phyloP scores from a whole-genome alignment of 768 basidiomycete species.

The Paxillus rubicundulus region DNA sequence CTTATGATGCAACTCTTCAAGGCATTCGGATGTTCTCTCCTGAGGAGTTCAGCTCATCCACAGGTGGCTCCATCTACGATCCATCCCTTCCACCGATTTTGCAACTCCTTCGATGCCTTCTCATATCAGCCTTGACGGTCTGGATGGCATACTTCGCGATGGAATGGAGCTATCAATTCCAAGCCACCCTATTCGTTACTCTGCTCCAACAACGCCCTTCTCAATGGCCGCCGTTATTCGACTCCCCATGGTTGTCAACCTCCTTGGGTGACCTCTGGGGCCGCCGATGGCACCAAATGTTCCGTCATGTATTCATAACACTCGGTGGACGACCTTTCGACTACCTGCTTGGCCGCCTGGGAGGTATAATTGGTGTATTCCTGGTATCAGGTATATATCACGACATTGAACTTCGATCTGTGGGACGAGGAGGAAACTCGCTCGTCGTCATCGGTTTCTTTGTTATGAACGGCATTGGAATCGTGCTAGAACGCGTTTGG shows the following conservation, averaged over 20 bases:
- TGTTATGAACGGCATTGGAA: slow-evolving; percentile 50
- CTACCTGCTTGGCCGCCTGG: slow-evolving; percentile 46
- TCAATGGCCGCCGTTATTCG: slow-evolving; percentile 64
- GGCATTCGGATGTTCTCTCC: slow-evolving; percentile 33
- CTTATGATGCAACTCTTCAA: slow-evolving; percentile 14
- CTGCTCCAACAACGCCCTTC: slow-evolving; percentile 46
- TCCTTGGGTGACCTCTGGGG: slow-evolving; percentile 65
- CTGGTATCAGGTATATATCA: slow-evolving; percentile 60
- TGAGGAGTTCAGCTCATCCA: slow-evolving; percentile 32
- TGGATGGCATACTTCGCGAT: slow-evolving; percentile 46
- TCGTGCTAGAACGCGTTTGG: slow-evolving; percentile 49
- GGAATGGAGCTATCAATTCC: slow-evolving; percentile 39
- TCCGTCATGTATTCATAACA: slow-evolving; percentile 52
- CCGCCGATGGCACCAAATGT: slow-evolving; percentile 63
- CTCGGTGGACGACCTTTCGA: slow-evolving; percentile 46
- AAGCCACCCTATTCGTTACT: slow-evolving; percentile 43
- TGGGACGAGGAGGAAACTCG: slow-evolving; percentile 51
- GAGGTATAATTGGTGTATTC: slow-evolving; percentile 56
- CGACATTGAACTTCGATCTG: slow-evolving; percentile 50
- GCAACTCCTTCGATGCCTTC: slow-evolving; percentile 38
- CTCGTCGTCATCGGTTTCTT: slow-evolving; percentile 47
- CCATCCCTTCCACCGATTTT: slow-evolving; percentile 30
- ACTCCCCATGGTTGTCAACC: slow-evolving; percentile 52
- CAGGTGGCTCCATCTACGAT: slow-evolving; percentile 38
- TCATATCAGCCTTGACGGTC: slow-evolving; percentile 42